phyloP scores from a whole-genome alignment of 192 early-diverging fungal species.

The Coemansia sp. region DNA sequence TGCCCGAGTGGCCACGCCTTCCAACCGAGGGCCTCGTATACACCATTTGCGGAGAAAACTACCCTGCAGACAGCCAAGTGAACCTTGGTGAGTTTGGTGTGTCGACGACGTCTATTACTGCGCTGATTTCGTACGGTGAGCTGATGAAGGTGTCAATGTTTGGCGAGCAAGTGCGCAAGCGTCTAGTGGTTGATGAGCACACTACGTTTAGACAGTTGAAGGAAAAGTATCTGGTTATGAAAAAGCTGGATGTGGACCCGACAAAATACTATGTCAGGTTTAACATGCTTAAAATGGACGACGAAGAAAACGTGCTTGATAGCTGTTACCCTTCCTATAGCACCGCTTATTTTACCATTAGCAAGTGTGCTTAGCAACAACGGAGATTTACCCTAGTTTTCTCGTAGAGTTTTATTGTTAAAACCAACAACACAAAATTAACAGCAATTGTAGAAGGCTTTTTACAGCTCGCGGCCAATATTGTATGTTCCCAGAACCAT shows the following conservation, averaged over 20 bases:
- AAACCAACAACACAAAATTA: too few species aligned
- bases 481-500: constrained; percentile 39
- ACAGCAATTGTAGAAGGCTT: background rate
- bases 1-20: background rate
- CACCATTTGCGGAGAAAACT: background rate
- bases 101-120: background rate
- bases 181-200: background rate
- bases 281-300: background rate
- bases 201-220: background rate
- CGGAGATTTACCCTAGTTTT: background rate
- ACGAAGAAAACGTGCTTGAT: background rate
- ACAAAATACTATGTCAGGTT: background rate
- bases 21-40: background rate
- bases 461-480: constrained; percentile 10
- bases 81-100: background rate
- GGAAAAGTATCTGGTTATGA: background rate
- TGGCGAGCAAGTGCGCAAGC: background rate
- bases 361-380: background rate
- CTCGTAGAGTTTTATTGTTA: too few species aligned
- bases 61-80: background rate
- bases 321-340: background rate
- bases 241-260: background rate
- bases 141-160: background rate
- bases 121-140: background rate
- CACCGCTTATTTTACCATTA: background rate